Evolutionary conservation across 2,329 filamentous ascomycete genomes (phyloP), one percentile per base, ranked within the genome.

Genomic region (Microthyrium microscopicum): DNA sequence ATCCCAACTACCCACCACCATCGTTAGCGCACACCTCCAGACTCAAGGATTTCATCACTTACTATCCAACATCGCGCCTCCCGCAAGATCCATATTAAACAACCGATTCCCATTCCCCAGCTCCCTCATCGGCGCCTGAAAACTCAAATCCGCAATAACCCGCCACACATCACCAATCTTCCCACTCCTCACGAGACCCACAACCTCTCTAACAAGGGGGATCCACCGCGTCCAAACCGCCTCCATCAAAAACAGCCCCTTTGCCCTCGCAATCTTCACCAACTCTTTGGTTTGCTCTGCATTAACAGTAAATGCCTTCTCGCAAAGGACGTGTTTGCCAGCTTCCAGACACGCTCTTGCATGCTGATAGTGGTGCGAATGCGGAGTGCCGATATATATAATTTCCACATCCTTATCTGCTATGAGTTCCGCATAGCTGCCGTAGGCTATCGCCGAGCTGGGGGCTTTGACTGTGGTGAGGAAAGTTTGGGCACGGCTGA

Each of bases 291-390:
- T 63, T 57, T 93, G 84, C 7, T 71, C 63, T 3, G 78, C 82
- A 41, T 77, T 92, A 41, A 87, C 79, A 1, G 83, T 91, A 46
- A 93, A 76, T 0, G 84, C 72, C 64, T 93, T 93, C 56, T 93
- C 84, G 54, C 83, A 92, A 21, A 93, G 68, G 20, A 93, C 82
- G 46, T 87, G 68, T 64, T 92, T 93, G 47, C 81, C 79, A 5
- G 78, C 79, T 43, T 81, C 69, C 25, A 93, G 64, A 27, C 75
- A 78, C n/a, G 91, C 68, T 70, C 84, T 81, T 41, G 73, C 70
- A 57, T 93, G 87, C 54, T 91, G 82, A 61, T 85, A 92, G 61
- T 93, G 84, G 54, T 92, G 84, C 46, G 79, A 85, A 60, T 92
- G 84, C 12, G 84, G 84, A 4, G 84, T 92, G 17, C 82, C 83